Base-by-base conservation (phyloP, 352 stramenopile genomes). In the Globisporangium paroecandrum region DNA sequence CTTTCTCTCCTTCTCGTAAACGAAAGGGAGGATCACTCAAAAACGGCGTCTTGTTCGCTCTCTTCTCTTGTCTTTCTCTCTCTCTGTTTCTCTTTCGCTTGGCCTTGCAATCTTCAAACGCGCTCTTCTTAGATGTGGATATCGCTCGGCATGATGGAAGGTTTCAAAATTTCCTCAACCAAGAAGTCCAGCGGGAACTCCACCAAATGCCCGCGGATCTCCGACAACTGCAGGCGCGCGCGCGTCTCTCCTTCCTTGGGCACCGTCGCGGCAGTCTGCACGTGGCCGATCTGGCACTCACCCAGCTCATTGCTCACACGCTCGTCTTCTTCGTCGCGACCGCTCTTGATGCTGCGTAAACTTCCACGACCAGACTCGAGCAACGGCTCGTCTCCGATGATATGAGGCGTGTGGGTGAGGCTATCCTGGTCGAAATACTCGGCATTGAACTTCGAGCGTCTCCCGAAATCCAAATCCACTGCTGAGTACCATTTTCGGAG, bases 161-260 rank as follows among this genome's bases (percentile, higher is more conserved):
- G 89, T 65, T 93, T 89, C 18, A 96, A 73, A 51, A 91, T 91
- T 69, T 95, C 87, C 65, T 95, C 87, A 22, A 82, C 80, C 41
- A 96, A 68, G 59, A 96, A 96, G 47, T 96, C 79, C 34, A 94
- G 64, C 27, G 89, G 89, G 65, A 95, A 96, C 43, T 94, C 83
- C 29, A 96, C 89, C 1, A 96, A 74, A 56, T 95, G 87, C 41
- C 89, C 89, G 36, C 83, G 85, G 60, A 96, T 95, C 71, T 90
- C 84, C 34, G 79, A 92, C 8, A 96, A 70, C 71, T 93, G 80
- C 3, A 78, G 78, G 55, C 86, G 82, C 49, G 86, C 88, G 41
- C 76, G 74, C 22, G 82, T 85, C 70, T 94, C 85, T 64, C 89
- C 77, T 68, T 91, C 82, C 53, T 92, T 93, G 32, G 80, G 83